A percentile compares a stretch with the other conserved stretches of the same genome.
Conservation (phyloP, 371 early-diverging fungal genomes). For the Circinella minor region DNA sequence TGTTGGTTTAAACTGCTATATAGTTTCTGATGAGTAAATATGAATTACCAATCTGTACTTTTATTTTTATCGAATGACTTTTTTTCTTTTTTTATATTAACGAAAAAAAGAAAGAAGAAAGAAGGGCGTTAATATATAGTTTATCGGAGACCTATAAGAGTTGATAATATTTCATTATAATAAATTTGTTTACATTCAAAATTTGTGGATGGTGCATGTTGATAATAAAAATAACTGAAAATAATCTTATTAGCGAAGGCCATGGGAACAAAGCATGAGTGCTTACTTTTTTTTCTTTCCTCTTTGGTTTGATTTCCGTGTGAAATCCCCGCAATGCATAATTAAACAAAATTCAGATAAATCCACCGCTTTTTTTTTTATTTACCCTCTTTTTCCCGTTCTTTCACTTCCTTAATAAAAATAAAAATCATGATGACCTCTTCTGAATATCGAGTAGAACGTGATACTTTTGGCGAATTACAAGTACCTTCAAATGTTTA, state of each 20-base stretch:
- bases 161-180: too few relatives aligned
- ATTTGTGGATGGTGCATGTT: too few relatives aligned
- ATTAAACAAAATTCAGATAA: neutral
- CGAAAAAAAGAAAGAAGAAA: neutral
- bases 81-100: neutral
- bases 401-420: neutral
- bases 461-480: slow-evolving; percentile 88
- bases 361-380: neutral
- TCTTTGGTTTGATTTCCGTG: neutral
- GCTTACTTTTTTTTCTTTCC: neutral
- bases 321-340: slow-evolving; percentile 1
- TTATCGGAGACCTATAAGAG: too few relatives aligned
- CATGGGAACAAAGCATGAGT: slow-evolving; percentile 11
- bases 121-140: neutral
- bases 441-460: slow-evolving; percentile 68
- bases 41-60: neutral
- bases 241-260: neutral
- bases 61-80: neutral
- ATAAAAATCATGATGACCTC: neutral
- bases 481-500: slow-evolving; percentile 86
- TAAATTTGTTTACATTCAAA: too few relatives aligned
- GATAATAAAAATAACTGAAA: neutral
- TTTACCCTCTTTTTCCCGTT: slow-evolving; percentile 1
- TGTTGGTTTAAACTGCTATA: neutral
- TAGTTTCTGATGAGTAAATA: neutral